A percentile compares a stretch with the other conserved stretches of the same genome.
Conservation (phyloP, 129 eudicot species). For the Chrysanthemum seticuspe region DNA sequence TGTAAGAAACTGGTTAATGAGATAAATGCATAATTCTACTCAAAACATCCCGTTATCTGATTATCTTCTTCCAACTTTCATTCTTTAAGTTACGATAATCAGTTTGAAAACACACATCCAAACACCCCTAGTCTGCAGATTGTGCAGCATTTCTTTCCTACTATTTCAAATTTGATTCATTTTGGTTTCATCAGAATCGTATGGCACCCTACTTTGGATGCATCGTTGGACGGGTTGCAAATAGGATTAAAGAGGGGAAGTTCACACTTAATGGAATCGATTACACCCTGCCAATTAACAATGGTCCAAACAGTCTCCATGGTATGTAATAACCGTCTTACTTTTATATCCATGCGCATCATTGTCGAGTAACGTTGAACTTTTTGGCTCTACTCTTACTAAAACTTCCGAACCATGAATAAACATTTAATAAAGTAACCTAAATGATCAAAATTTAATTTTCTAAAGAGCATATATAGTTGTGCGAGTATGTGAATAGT, state of each 20-base stretch:
- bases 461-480: not conserved
- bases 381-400: not conserved
- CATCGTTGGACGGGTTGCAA: slow-evolving; percentile 97
- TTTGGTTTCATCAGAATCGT: too few species aligned
- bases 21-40: too few species aligned
- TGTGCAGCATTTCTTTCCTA: too few species aligned
- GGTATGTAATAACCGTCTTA: slow-evolving; percentile 4
- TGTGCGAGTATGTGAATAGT: not conserved
- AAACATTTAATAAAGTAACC: not conserved
- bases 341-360: not conserved
- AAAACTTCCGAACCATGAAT: not conserved
- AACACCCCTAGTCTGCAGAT: too few species aligned
- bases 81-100: not conserved
- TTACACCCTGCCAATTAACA: slow-evolving; percentile 15
- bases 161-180: too few species aligned
- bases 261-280: slow-evolving; percentile 42
- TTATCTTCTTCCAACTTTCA: too few species aligned
- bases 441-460: not conserved
- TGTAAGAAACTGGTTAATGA: not conserved
- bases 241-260: slow-evolving; percentile 93
- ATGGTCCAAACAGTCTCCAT: slow-evolving; percentile 22
- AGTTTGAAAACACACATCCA: not conserved
- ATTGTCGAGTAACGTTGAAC: not conserved
- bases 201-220: slow-evolving; percentile 84
- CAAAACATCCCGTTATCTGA: too few species aligned